phyloP scores from a whole-genome alignment of 352 stramenopile species.

The Phytopythium cucurbitacearum region DNA sequence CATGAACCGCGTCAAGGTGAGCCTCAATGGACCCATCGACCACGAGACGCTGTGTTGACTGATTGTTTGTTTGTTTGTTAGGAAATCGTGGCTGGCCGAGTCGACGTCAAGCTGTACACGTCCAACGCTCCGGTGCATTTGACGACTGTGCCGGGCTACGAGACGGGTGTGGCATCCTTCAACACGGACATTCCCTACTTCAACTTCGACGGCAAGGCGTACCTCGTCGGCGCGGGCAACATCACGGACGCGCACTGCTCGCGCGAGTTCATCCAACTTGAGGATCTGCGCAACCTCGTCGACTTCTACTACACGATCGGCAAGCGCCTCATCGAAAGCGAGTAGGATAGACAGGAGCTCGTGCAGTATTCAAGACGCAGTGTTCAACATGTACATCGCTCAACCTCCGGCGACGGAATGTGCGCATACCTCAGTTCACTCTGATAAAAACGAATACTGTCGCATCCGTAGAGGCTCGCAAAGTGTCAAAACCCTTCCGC shows the following conservation, averaged over 20 bases:
- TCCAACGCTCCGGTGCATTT: constrained; percentile 76
- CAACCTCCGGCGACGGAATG: no score
- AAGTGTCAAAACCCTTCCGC: no score
- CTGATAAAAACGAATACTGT: no score
- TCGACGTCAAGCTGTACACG: constrained; percentile 80
- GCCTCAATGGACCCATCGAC: neutral
- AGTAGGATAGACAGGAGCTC: constrained; percentile 13
- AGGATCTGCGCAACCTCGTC: constrained; percentile 52
- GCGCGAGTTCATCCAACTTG: constrained; percentile 69
- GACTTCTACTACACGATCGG: constrained; percentile 70
- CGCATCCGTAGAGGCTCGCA: no score
- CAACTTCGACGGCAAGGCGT: constrained; percentile 73
- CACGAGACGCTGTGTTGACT: neutral
- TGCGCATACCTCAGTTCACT: no score
- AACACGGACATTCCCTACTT: constrained; percentile 91
- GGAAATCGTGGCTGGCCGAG: constrained; percentile 54
- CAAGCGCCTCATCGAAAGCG: constrained; percentile 57
- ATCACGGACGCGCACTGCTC: constrained; percentile 76
- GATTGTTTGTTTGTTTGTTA: constrained; percentile 9
- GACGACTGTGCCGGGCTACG: constrained; percentile 79
- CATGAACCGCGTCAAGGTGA: constrained; percentile 59
- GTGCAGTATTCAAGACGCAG: no score
- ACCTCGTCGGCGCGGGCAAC: constrained; percentile 66
- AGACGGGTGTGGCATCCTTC: constrained; percentile 82
- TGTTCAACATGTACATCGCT: no score